Conservation (phyloP, 371 early-diverging fungal species). For the Haplosporangium sp. region DNA sequence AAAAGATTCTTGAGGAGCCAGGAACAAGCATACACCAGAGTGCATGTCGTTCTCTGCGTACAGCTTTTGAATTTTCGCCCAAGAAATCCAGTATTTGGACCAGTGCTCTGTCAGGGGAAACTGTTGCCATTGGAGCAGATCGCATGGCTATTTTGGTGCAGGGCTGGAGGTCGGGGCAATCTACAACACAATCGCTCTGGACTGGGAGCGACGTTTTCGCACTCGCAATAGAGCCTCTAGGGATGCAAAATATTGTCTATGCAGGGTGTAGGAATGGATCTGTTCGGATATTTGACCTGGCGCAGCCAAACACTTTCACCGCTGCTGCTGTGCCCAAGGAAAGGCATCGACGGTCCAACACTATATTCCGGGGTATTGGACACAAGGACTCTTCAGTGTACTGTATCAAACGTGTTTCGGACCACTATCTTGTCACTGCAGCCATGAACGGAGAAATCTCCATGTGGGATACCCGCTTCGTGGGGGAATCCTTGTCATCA, state of each 20-base stretch:
- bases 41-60: neutral
- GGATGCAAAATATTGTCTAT: slow-evolving; percentile 29
- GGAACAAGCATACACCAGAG: neutral
- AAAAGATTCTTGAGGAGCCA: neutral
- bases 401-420: slow-evolving; percentile 31
- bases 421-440: slow-evolving; percentile 37
- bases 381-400: slow-evolving; percentile 40
- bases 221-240: slow-evolving; percentile 27
- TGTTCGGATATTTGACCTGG: slow-evolving; percentile 37
- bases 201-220: slow-evolving; percentile 53
- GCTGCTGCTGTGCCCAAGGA: neutral
- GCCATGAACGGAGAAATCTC: slow-evolving; percentile 52
- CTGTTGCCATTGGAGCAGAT: slow-evolving; percentile 30
- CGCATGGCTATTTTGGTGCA: slow-evolving; percentile 9
- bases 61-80: slow-evolving; percentile 5
- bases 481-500: neutral
- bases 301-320: slow-evolving; percentile 9
- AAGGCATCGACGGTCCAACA: slow-evolving; percentile 1
- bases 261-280: slow-evolving; percentile 49
- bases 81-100: slow-evolving; percentile 42
- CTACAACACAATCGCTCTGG: slow-evolving; percentile 4
- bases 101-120: slow-evolving; percentile 16
- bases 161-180: slow-evolving; percentile 25
- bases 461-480: slow-evolving; percentile 51
- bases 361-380: slow-evolving; percentile 31